phyloP scores from a whole-genome alignment of 2,329 filamentous ascomycete species.

The Lojkania enalia region DNA sequence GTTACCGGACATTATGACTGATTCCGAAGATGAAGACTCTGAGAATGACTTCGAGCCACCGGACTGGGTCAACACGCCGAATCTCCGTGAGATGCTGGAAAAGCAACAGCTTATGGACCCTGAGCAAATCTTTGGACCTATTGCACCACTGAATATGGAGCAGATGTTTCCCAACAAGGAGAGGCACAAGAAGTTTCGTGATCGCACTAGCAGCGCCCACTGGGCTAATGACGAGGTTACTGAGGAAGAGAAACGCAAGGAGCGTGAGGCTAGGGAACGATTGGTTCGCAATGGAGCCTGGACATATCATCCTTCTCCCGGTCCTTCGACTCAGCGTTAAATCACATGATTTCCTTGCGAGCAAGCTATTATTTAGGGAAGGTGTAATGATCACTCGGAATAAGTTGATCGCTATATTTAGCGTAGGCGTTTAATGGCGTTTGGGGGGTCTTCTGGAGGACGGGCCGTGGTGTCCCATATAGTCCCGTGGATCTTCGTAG shows the following conservation, averaged over 20 bases:
- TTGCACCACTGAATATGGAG: slow-evolving; percentile 88
- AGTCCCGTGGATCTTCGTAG: too few species aligned
- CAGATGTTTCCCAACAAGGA: slow-evolving; percentile 82
- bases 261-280: slow-evolving; percentile 77
- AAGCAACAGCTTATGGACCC: slow-evolving; percentile 86
- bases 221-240: slow-evolving; percentile 87
- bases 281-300: slow-evolving; percentile 83
- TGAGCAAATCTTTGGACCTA: slow-evolving; percentile 83
- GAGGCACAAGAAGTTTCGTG: slow-evolving; percentile 84
- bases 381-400: too few species aligned
- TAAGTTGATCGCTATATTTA: too few species aligned
- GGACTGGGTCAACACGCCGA: slow-evolving; percentile 86
- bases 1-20: slow-evolving; percentile 92
- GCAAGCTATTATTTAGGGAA: too few species aligned
- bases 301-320: slow-evolving; percentile 49
- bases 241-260: slow-evolving; percentile 81
- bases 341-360: too few species aligned
- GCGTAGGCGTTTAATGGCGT: too few species aligned
- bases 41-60: slow-evolving; percentile 68
- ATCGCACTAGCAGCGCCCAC: slow-evolving; percentile 90
- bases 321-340: too few species aligned
- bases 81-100: slow-evolving; percentile 73
- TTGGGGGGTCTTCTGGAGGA: too few species aligned
- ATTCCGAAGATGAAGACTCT: slow-evolving; percentile 84
- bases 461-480: too few species aligned